These are phyloP conservation scores for Sporothrix euskadiensis DNA, from an alignment of 2,329 filamentous ascomycete species.

Conservation along the genomic window DNA sequence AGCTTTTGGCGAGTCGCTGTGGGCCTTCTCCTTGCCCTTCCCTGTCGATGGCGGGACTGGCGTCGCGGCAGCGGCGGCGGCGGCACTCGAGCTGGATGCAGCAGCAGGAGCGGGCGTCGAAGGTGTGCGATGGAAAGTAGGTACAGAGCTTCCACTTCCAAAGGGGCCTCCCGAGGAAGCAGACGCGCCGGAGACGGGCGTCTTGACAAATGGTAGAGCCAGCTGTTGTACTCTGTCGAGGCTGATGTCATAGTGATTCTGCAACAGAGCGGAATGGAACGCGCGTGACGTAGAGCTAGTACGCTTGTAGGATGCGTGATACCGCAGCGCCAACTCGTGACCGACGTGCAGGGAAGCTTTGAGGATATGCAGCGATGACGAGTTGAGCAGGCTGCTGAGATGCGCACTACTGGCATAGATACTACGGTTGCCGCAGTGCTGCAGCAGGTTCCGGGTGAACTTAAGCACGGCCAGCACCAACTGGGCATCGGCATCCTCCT, in stretches of 20 bases:
- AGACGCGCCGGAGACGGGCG: conserved; percentile 54
- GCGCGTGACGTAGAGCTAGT: conserved; percentile 64
- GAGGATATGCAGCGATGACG: conserved; percentile 76
- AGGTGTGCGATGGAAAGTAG: conserved; percentile 17
- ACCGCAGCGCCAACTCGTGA: conserved; percentile 85
- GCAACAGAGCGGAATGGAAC: conserved; percentile 71
- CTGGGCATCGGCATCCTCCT: conserved; percentile 73
- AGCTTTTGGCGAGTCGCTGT: conserved; percentile 44
- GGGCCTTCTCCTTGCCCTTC: conserved; percentile 75
- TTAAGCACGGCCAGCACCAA: conserved; percentile 77
- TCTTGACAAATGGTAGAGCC: conserved; percentile 78
- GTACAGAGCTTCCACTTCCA: conserved; percentile 1
- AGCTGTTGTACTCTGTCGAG: conserved; percentile 82
- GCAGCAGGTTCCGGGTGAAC: conserved; percentile 84
- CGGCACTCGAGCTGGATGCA: conserved; percentile 40
- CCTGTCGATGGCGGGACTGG: conserved; percentile 44
- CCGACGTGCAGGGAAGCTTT: conserved; percentile 76
- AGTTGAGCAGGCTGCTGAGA: conserved; percentile 85
- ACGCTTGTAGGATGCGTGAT: conserved; percentile 83
- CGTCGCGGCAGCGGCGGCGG: conserved; percentile 51
- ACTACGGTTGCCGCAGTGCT: conserved; percentile 95
- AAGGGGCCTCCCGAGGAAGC: conserved; percentile 36
- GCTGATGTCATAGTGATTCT: conserved; percentile 80
- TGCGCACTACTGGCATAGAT: conserved; percentile 93
- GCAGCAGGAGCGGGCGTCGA: not conserved